Evolutionary conservation across 805 yeast species (phyloP).

Genomic region (Yamadazyma philogaea): DNA sequence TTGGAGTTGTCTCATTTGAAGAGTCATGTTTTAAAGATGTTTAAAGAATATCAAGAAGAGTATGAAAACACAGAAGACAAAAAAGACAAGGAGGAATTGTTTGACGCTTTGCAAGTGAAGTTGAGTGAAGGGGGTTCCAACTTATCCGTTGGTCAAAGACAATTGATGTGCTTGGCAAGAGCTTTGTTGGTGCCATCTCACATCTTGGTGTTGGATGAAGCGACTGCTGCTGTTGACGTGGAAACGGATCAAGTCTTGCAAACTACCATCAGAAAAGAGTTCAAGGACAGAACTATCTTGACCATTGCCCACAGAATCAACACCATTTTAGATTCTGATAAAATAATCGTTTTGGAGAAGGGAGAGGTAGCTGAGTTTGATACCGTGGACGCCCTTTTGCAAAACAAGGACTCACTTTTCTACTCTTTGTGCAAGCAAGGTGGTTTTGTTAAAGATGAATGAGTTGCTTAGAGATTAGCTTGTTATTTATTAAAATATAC

Average conservation of each 20-base stretch:
- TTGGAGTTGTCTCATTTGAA: constrained; percentile 43
- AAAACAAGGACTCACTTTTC: constrained; percentile 65
- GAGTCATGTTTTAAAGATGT: constrained; percentile 39
- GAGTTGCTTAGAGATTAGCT: no score
- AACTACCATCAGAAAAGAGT: constrained; percentile 72
- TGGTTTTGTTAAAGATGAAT: constrained; percentile 46
- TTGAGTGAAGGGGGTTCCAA: constrained; percentile 46
- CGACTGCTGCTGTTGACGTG: constrained; percentile 87
- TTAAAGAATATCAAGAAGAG: constrained; percentile 28
- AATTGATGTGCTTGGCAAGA: constrained; percentile 73
- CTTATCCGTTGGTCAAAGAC: constrained; percentile 53
- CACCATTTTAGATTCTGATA: constrained; percentile 78
- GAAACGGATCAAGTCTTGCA: constrained; percentile 78
- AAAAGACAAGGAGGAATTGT: constrained; percentile 18
- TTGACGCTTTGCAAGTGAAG: constrained; percentile 31
- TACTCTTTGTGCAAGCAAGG: constrained; percentile 81
- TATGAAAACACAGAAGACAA: constrained; percentile 17
- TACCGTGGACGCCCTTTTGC: constrained; percentile 62
- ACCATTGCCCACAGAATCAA: constrained; percentile 85
- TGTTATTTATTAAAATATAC: no score
- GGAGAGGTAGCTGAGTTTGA: constrained; percentile 79
- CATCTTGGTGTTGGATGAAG: constrained; percentile 74
- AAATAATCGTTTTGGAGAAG: constrained; percentile 69
- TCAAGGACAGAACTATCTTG: constrained; percentile 71
- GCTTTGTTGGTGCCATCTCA: constrained; percentile 61